phyloP scores from a whole-genome alignment of 2,329 filamentous ascomycete genomes.

The Cercospora sesami region DNA sequence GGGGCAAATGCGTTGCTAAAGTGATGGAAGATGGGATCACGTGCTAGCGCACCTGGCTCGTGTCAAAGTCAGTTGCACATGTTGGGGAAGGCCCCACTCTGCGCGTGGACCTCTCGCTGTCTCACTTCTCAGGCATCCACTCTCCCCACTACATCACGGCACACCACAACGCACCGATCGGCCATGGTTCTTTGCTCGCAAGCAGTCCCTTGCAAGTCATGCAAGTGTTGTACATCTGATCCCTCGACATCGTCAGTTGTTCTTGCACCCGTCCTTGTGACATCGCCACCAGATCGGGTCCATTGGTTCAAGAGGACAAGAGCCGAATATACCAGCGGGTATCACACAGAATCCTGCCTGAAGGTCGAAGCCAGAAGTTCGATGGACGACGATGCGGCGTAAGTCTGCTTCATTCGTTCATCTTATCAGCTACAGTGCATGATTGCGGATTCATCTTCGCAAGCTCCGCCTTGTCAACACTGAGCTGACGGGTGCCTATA shows the following conservation, averaged over 20 bases:
- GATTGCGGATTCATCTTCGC: neutral
- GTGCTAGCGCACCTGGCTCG: neutral
- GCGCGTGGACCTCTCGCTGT: neutral
- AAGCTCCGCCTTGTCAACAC: neutral
- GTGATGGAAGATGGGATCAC: neutral
- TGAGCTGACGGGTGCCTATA: neutral
- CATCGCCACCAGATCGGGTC: neutral
- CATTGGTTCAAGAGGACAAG: neutral
- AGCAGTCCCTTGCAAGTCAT: slow-evolving; percentile 7
- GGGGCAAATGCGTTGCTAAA: neutral
- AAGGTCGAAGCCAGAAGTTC: neutral
- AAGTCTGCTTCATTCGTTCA: neutral
- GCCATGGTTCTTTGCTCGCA: slow-evolving; percentile 16
- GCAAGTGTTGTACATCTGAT: neutral
- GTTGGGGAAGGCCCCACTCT: neutral
- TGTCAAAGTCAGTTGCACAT: neutral
- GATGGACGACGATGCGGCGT: slow-evolving; percentile 13
- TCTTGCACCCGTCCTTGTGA: neutral
- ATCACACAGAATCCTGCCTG: neutral
- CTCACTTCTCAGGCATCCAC: neutral
- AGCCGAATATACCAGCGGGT: neutral
- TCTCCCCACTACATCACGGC: neutral
- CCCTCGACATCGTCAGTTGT: neutral
- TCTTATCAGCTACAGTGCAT: neutral
- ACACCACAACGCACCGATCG: neutral